Base-by-base conservation (phyloP, 306 rosid species). In the Canavalia ensiformis region DNA sequence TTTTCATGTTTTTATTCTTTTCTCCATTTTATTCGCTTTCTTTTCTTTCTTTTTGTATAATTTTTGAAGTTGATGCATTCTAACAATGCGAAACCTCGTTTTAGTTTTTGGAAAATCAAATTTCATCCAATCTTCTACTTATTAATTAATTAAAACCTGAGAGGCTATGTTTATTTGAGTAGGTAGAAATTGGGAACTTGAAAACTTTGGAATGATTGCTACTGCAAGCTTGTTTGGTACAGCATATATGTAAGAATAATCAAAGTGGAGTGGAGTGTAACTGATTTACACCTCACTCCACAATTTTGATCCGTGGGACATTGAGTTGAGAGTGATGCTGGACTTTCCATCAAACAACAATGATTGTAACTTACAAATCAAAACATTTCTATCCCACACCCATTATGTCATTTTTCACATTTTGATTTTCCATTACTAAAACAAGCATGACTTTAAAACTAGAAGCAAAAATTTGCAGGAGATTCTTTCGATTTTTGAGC, bases 391-490 rank as follows among this genome's bases (percentile, higher is more conserved):
- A 18, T 33, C 2, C 35, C 11, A 12, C 31, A 75, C 4, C 7
- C 28, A 5, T 13, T 39, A 9, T n/a, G 30, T 49, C 2, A 6
- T 6, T 70, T 50, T 50, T 70, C 39, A n/a, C 64, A 4, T n/a
- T 50, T 63, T 3, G 1, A 30, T 77, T 33, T 49, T 68, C 69
- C 68, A 65, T 33, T 68, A 28, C 47, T 68, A 50, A 54, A 54
- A 39, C 77, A 39, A 55, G 59, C 33, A 29, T 75, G 54, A 7
- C 52, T 56, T 71, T 4, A 62, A 56, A 57, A 67, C 68, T 39
- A 5, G 31, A 45, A 33, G 28, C 55, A 11, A 44, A 54, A 8
- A 54, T 67, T 39, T 88, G 89, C 93, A 91, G 92, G 85, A 71
- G 44, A 41, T 71, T 62, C 79, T 78, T 64, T 64, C 31, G 37